These are phyloP conservation scores for Teratosphaeria epicoccoides DNA, from an alignment of 2,329 filamentous ascomycete species.

Conservation along the genomic window DNA sequence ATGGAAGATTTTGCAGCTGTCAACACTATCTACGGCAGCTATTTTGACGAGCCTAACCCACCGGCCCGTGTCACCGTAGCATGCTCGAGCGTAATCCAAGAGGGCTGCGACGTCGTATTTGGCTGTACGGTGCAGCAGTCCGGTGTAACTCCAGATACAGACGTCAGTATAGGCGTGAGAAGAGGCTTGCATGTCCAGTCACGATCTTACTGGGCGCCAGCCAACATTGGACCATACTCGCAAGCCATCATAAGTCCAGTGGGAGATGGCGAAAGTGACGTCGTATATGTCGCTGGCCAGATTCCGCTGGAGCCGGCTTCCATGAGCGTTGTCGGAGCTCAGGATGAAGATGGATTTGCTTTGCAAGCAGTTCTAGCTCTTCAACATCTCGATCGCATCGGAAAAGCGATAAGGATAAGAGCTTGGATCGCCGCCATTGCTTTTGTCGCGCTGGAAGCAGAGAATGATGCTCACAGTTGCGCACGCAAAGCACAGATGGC, in stretches of 20 bases:
- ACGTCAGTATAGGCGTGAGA: no score
- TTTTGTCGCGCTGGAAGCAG: conserved; percentile 47
- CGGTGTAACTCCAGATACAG: not conserved
- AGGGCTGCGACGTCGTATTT: conserved; percentile 50
- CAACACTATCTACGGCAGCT: conserved; percentile 63
- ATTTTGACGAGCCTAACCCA: conserved; percentile 70
- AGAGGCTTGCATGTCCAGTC: conserved; percentile 76
- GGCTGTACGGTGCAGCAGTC: conserved; percentile 37
- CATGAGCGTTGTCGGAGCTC: conserved; percentile 48
- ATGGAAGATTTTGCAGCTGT: conserved; percentile 71
- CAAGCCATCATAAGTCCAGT: conserved; percentile 59
- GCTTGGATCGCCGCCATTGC: conserved; percentile 69
- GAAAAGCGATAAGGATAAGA: conserved; percentile 56
- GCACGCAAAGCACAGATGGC: conserved; percentile 18
- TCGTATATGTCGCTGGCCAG: conserved; percentile 72
- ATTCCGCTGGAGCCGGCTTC: conserved; percentile 75
- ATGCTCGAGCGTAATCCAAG: conserved; percentile 56
- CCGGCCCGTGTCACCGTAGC: conserved; percentile 77
- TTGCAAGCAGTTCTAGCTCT: conserved; percentile 62
- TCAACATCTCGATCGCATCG: conserved; percentile 85
- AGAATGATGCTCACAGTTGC: conserved; percentile 26
- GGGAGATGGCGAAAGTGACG: conserved; percentile 8
- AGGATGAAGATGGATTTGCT: conserved; percentile 6
- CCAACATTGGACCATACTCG: conserved; percentile 94
- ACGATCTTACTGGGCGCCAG: conserved; percentile 91